Percentiles rank a stretch among this genome's conserved stretches.
These are phyloP conservation scores for Anthracocystis setariae DNA, from an alignment of 1,284 basidiomycete species.

Conservation along the genomic window DNA sequence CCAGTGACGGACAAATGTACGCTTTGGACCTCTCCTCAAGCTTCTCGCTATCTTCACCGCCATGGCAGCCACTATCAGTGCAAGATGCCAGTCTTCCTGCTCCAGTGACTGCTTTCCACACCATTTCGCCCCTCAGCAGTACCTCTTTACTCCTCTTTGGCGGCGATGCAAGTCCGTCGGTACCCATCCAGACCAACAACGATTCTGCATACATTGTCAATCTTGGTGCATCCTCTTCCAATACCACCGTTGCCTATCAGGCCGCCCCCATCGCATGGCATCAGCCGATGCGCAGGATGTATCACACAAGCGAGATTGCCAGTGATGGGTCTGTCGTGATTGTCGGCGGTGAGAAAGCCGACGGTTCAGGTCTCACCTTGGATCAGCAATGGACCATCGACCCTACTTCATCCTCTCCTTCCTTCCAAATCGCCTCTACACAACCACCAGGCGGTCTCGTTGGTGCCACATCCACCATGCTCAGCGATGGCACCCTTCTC, in stretches of 20 bases:
- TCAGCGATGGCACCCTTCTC: conserved; percentile 58
- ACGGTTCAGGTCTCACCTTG: conserved; percentile 49
- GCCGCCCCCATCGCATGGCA: conserved; percentile 39
- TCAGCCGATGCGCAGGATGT: conserved; percentile 57
- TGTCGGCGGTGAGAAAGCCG: conserved; percentile 58
- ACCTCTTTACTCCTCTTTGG: conserved; percentile 55
- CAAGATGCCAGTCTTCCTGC: conserved; percentile 7
- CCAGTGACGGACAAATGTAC: conserved; percentile 49
- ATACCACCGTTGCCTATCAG: conserved; percentile 20
- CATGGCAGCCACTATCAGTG: conserved; percentile 41
- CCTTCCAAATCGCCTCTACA: conserved; percentile 19
- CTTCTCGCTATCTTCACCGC: conserved; percentile 42
- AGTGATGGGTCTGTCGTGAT: conserved; percentile 45
- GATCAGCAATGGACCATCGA: conserved; percentile 50
- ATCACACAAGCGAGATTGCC: conserved; percentile 52
- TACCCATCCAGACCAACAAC: conserved; percentile 52
- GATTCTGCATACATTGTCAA: conserved; percentile 55
- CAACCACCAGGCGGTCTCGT: conserved; percentile 43
- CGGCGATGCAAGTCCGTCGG: conserved; percentile 39
- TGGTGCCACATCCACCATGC: conserved; percentile 52
- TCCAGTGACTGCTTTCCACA: conserved; percentile 54
- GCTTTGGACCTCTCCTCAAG: conserved; percentile 45
- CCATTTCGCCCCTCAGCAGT: conserved; percentile 53
- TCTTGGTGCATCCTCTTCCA: conserved; percentile 23
- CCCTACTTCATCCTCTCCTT: conserved; percentile 12